Base-by-base conservation (phyloP, 2,329 filamentous ascomycete species). In the Trichoderma brevicompactum region DNA sequence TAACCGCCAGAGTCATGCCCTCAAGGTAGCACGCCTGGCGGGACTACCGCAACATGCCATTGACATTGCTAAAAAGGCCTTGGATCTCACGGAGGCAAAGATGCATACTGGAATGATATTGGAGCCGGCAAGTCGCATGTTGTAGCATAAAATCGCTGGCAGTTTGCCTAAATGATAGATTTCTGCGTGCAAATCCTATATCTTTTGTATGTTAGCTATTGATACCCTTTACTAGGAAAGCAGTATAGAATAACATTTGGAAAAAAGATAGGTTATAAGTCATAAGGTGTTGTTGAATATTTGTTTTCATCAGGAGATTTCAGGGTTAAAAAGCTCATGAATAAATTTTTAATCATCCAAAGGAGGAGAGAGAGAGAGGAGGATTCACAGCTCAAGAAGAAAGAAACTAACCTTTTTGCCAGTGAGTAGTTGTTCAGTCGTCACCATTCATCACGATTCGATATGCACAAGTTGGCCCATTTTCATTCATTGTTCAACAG, bases 1-100 rank as follows among this genome's bases (percentile, higher is more conserved):
- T 65, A 99, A 98, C 77, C 85, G 88, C 59, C 83, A 90, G 69
- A 96, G 92, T 68, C 95, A 99, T 79, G 95, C 96, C 17, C 80
- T 99, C 66, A 98, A 97, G 74, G 95, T 99, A n/a, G 95, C 95
- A 2, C 85, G 85, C 68, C 79, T 98, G 70, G 96, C 95, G 6
- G 94, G 92, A 1, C 72, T 97, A 71, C 94, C 94, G 0, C 86
- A 89, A 66, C 80, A 83, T 50, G 92, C 90, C 3, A 87, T 97
- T 63, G 78, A 80, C 23, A 81, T 92, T 68, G 94, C 94, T 6
- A 81, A 77, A 59, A 76, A 80, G 43, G 64, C 44, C 58, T 28
- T 53, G 52, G 64, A 68, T 32, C 54, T 68, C 63, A 44, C 34
- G n/a, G 49, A 46, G 28, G 15, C 17, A 38, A 46, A 44, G n/a